Conservation (phyloP, 805 yeast genomes). For the Myxozyma neotropica region DNA sequence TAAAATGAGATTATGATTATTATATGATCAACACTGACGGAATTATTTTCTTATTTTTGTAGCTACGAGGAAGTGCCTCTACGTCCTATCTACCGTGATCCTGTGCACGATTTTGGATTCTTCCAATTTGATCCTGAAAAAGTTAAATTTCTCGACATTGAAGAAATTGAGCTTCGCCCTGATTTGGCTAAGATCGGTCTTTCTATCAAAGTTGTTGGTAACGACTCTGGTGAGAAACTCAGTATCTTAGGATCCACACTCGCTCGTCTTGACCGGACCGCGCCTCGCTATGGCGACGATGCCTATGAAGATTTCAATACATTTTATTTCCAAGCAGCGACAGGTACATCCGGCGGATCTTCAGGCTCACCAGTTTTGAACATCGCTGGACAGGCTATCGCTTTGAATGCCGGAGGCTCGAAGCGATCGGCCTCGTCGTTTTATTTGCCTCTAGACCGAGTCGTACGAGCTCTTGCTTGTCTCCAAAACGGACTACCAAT, state of each 20-base stretch:
- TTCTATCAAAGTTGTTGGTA: slow-evolving; percentile 33
- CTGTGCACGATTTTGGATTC: slow-evolving; percentile 34
- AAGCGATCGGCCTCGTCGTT: slow-evolving; percentile 33
- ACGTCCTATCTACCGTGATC: slow-evolving; percentile 32
- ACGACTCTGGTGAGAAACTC: slow-evolving; percentile 34
- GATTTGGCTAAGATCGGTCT: slow-evolving; percentile 30
- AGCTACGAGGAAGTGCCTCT: slow-evolving; percentile 34
- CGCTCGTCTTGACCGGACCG: slow-evolving; percentile 31
- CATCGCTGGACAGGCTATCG: slow-evolving; percentile 33
- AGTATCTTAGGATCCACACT: slow-evolving; percentile 33
- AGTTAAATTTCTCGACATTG: slow-evolving; percentile 30
- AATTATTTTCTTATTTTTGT: not conserved
- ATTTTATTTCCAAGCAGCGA: slow-evolving; percentile 34
- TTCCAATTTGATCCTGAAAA: slow-evolving; percentile 29
- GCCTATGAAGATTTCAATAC: slow-evolving; percentile 32
- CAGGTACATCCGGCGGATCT: slow-evolving; percentile 34
- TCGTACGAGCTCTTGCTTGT: slow-evolving; percentile 28
- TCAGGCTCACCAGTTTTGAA: slow-evolving; percentile 34
- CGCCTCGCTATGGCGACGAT: slow-evolving; percentile 33
- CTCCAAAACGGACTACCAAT: slow-evolving; percentile 21
- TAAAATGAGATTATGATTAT: not conserved
- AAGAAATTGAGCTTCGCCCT: slow-evolving; percentile 32
- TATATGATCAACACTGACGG: not conserved
- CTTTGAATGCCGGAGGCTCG: slow-evolving; percentile 33
- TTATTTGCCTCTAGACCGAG: slow-evolving; percentile 31